Evolutionary conservation across 2,329 filamentous ascomycete genomes (phyloP).

Genomic region (Dothideomycetidae sp.): DNA sequence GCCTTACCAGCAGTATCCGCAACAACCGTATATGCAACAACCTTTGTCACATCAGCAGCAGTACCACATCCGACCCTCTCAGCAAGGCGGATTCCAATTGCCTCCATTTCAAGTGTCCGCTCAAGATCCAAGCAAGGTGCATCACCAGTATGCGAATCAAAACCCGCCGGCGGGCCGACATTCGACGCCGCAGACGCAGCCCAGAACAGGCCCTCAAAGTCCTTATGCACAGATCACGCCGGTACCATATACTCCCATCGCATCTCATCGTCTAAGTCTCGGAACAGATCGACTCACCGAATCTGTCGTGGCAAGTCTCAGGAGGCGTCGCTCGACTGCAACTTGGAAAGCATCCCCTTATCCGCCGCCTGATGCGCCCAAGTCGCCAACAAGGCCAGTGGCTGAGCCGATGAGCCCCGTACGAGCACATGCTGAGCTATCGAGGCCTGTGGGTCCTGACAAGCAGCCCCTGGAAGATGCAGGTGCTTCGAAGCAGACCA

Average conservation of each 20-base stretch:
- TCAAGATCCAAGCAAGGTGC: conserved; percentile 28
- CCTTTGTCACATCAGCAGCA: conserved; percentile 17
- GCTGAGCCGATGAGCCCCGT: conserved; percentile 23
- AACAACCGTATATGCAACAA: conserved; percentile 19
- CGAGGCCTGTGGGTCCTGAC: background rate
- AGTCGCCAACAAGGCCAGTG: conserved; percentile 15
- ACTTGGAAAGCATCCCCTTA: conserved; percentile 20
- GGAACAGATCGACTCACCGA: conserved; percentile 5
- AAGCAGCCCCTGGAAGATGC: background rate
- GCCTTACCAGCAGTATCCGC: conserved; percentile 10
- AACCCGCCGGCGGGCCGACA: conserved; percentile 14
- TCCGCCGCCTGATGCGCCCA: conserved; percentile 15
- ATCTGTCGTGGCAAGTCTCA: conserved; percentile 3
- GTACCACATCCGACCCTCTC: conserved; percentile 22
- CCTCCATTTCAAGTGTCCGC: conserved; percentile 34
- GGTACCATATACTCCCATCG: conserved; percentile 18
- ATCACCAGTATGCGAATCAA: conserved; percentile 19
- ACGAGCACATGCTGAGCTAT: conserved; percentile 3
- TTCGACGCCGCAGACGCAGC: conserved; percentile 8
- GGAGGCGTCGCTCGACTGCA: conserved; percentile 4
- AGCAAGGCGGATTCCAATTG: conserved; percentile 31
- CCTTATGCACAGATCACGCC: conserved; percentile 12
- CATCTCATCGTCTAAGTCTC: background rate
- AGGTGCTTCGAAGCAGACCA: conserved; percentile 2
- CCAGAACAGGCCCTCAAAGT: conserved; percentile 5